These are phyloP conservation scores for Ceratobasidium sp. DNA, from an alignment of 1,284 basidiomycete genomes.

Conservation along the genomic window DNA sequence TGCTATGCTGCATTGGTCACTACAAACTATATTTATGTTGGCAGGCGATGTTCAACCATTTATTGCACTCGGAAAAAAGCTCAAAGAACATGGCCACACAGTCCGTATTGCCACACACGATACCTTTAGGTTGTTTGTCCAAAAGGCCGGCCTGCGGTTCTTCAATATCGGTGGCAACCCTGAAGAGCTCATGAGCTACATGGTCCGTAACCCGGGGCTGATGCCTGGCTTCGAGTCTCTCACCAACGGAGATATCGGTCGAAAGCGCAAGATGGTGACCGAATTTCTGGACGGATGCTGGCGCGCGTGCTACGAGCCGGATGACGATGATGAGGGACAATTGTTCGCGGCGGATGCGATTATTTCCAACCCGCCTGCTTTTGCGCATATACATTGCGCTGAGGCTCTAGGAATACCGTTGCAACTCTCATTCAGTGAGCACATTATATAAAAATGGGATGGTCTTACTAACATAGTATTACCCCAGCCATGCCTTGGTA, in stretches of 20 bases:
- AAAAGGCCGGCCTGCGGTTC: slow-evolving; percentile 66
- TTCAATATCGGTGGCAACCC: slow-evolving; percentile 71
- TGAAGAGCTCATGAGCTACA: slow-evolving; percentile 71
- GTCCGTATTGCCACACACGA: slow-evolving; percentile 76
- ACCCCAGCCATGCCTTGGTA: slow-evolving; percentile 76
- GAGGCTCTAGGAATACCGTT: slow-evolving; percentile 73
- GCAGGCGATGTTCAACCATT: slow-evolving; percentile 79
- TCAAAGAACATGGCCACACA: slow-evolving; percentile 68
- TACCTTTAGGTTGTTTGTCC: slow-evolving; percentile 71
- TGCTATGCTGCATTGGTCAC: slow-evolving; percentile 5
- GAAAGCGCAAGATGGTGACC: slow-evolving; percentile 63
- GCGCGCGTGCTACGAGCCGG: slow-evolving; percentile 65
- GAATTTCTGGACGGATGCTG: slow-evolving; percentile 73
- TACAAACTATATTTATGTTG: neutral
- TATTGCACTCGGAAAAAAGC: slow-evolving; percentile 69
- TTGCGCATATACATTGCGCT: slow-evolving; percentile 73
- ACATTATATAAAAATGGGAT: neutral
- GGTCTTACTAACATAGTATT: slow-evolving; percentile 43
- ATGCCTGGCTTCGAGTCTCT: slow-evolving; percentile 65
- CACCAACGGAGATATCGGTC: slow-evolving; percentile 64
- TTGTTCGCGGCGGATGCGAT: slow-evolving; percentile 72
- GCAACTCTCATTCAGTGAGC: slow-evolving; percentile 69
- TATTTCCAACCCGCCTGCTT: slow-evolving; percentile 73
- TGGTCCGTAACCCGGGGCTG: slow-evolving; percentile 69
- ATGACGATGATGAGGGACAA: slow-evolving; percentile 58